Conservation (phyloP, 768 basidiomycete genomes). For the Cyclocybe cylindracea region DNA sequence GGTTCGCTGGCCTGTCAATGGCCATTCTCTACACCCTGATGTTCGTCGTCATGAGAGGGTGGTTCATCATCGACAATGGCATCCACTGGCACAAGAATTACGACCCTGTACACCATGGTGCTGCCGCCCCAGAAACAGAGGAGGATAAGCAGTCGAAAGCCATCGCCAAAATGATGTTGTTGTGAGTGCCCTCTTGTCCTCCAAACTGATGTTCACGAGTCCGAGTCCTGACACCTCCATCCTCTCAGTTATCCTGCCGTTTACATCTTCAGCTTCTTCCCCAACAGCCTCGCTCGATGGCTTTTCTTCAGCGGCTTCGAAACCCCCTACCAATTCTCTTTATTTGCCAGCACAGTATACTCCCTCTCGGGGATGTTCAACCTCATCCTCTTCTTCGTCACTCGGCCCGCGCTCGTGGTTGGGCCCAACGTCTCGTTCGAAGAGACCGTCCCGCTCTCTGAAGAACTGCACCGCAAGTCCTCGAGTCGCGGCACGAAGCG, state of each 20-base stretch:
- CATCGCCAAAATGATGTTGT: constrained; percentile 47
- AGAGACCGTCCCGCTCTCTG: constrained; percentile 7
- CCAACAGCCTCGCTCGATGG: constrained; percentile 43
- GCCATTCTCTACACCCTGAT: constrained; percentile 45
- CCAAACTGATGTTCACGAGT: not conserved
- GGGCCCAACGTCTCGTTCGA: constrained; percentile 16
- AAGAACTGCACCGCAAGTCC: constrained; percentile 5
- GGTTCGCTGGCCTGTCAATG: constrained; percentile 44
- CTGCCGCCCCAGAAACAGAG: constrained; percentile 17
- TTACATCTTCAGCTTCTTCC: constrained; percentile 41
- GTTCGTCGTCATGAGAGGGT: constrained; percentile 40
- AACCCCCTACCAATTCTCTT: constrained; percentile 35
- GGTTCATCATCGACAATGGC: constrained; percentile 33
- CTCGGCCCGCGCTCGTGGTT: constrained; percentile 24
- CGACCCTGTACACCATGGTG: not conserved
- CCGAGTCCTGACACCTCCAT: not conserved
- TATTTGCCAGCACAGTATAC: constrained; percentile 41
- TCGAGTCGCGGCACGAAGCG: not conserved
- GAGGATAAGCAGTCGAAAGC: constrained; percentile 24
- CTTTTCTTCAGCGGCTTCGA: constrained; percentile 26
- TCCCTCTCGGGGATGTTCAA: constrained; percentile 48
- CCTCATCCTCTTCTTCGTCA: constrained; percentile 36
- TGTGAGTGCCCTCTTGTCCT: constrained; percentile 31
- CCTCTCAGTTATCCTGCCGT: constrained; percentile 44
- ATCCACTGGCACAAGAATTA: constrained; percentile 16